Conservation (phyloP, 768 basidiomycete species). For the Russula griseocarnosa region DNA sequence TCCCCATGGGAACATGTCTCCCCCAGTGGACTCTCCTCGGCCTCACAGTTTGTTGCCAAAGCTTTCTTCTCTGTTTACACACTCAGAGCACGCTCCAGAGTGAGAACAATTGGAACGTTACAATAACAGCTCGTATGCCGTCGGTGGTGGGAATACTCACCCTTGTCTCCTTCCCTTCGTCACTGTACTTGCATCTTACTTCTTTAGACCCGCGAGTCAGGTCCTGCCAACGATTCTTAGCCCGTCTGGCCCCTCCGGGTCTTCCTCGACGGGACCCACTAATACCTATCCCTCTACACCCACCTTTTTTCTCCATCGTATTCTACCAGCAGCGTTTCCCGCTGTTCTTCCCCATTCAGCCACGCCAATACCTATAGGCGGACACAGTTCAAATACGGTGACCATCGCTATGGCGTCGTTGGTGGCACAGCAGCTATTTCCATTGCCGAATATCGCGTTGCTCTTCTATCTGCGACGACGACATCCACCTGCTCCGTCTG, state of each 20-base stretch:
- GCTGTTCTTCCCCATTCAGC: not conserved
- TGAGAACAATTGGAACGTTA: not conserved
- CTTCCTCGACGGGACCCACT: too few species aligned
- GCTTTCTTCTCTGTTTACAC: not conserved
- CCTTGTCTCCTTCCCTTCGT: not conserved
- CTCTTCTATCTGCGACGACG: not conserved
- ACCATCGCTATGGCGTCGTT: not conserved
- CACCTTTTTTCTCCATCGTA: too few species aligned
- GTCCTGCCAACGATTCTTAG: not conserved
- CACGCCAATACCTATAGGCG: not conserved
- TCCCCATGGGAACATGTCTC: too few species aligned
- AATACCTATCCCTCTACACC: too few species aligned
- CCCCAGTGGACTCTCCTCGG: too few species aligned
- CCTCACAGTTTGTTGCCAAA: too few species aligned
- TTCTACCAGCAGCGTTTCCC: too few species aligned
- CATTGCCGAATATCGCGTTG: not conserved
- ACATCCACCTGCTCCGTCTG: not conserved
- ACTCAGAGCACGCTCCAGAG: not conserved
- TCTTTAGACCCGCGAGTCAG: not conserved
- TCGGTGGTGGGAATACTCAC: not conserved
- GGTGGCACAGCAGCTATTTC: not conserved
- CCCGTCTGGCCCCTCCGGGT: not conserved
- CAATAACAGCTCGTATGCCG: not conserved
- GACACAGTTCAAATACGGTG: not conserved
- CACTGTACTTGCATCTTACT: not conserved